phyloP scores from a whole-genome alignment of 2,329 filamentous ascomycete genomes.

The Shiraia sp. region DNA sequence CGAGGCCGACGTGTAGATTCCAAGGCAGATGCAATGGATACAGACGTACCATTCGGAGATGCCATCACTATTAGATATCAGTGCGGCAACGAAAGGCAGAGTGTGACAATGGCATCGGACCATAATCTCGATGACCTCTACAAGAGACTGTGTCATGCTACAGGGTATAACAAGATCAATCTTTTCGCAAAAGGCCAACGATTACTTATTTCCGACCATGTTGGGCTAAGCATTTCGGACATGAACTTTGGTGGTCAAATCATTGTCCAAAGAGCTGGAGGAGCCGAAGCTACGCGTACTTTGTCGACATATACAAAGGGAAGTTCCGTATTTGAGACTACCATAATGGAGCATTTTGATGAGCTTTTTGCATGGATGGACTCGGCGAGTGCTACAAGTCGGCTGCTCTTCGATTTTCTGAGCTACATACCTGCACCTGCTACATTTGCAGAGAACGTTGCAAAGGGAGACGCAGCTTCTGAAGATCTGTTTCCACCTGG shows the following conservation, averaged over 20 bases:
- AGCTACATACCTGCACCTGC: slow-evolving; percentile 35
- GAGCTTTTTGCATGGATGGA: slow-evolving; percentile 81
- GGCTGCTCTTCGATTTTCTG: slow-evolving; percentile 43
- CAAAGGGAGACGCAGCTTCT: slow-evolving; percentile 22
- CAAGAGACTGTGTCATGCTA: slow-evolving; percentile 67
- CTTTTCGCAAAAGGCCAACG: slow-evolving; percentile 71
- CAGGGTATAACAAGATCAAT: slow-evolving; percentile 75
- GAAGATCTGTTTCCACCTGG: slow-evolving; percentile 39
- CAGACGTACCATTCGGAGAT: slow-evolving; percentile 63
- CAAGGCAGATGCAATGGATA: slow-evolving; percentile 41
- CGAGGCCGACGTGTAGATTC: slow-evolving; percentile 37
- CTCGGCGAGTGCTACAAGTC: slow-evolving; percentile 61
- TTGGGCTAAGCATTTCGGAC: slow-evolving; percentile 66
- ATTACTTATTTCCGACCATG: slow-evolving; percentile 64
- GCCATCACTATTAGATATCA: slow-evolving; percentile 72
- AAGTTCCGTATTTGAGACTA: slow-evolving; percentile 67
- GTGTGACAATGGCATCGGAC: slow-evolving; percentile 67
- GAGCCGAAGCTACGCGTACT: slow-evolving; percentile 28
- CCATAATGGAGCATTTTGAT: slow-evolving; percentile 80
- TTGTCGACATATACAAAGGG: slow-evolving; percentile 15
- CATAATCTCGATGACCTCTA: slow-evolving; percentile 74
- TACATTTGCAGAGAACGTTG: slow-evolving; percentile 32
- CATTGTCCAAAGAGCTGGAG: slow-evolving; percentile 36
- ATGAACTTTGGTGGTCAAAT: slow-evolving; percentile 30
- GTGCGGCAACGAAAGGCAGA: slow-evolving; percentile 63